A percentile compares a stretch with the other conserved stretches of the same genome.
Conservation (phyloP, 306 rosid genomes). For the Ormosia semicastrata region DNA sequence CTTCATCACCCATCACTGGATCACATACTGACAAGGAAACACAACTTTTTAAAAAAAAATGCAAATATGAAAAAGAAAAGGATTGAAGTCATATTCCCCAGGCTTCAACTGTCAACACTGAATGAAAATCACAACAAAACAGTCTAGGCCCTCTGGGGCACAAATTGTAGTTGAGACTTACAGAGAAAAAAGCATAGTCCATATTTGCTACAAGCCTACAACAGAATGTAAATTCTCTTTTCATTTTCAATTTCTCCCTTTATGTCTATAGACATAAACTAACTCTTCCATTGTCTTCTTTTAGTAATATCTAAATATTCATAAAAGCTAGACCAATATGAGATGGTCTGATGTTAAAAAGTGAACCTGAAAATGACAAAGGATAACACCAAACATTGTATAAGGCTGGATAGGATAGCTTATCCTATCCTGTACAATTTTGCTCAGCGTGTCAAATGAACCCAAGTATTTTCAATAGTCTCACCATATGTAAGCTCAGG, state of each 20-base stretch:
- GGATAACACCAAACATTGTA: slow-evolving; percentile 9
- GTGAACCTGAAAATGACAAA: neutral
- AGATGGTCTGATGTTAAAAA: neutral
- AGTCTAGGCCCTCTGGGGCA: neutral
- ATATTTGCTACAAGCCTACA: neutral
- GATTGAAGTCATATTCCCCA: neutral
- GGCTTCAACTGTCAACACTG: neutral
- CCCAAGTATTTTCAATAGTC: neutral
- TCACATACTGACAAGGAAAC: slow-evolving; percentile 71
- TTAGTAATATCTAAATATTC: neutral
- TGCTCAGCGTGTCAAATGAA: neutral
- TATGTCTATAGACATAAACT: neutral
- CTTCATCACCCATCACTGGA: slow-evolving; percentile 99
- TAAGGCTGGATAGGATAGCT: neutral
- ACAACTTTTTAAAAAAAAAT: neutral
- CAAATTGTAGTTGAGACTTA: neutral
- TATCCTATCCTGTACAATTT: neutral
- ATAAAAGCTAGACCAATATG: neutral
- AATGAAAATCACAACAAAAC: neutral
- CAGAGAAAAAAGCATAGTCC: neutral
- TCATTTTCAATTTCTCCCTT: slow-evolving; percentile 4
- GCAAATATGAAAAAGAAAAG: neutral
- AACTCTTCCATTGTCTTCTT: neutral
- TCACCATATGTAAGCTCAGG: slow-evolving; percentile 69
- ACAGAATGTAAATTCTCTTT: slow-evolving; percentile 5